These are phyloP conservation scores for Ustilago tritici DNA, from an alignment of 1,284 basidiomycete species.

Conservation along the genomic window DNA sequence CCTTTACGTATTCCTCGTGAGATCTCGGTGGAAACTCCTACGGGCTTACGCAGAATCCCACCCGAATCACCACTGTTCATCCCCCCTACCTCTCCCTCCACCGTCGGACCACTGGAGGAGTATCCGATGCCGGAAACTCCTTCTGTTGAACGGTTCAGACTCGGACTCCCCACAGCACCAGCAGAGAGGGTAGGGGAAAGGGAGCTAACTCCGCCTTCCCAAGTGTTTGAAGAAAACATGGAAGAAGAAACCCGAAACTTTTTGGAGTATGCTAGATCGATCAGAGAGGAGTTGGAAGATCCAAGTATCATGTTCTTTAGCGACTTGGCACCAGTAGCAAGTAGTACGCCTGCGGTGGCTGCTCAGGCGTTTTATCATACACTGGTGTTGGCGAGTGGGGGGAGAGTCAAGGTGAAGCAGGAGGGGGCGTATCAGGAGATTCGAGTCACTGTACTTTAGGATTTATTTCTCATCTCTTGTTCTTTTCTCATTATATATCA, in stretches of 20 bases:
- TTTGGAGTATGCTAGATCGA: constrained; percentile 28
- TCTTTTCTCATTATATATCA: not conserved
- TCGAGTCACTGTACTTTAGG: constrained; percentile 17
- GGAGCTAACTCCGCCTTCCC: constrained; percentile 20
- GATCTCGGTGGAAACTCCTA: constrained; percentile 46
- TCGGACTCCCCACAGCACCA: constrained; percentile 22
- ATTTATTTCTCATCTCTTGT: not conserved
- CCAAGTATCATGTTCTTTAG: constrained; percentile 44
- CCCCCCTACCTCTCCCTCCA: constrained; percentile 22
- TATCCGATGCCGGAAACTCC: constrained; percentile 22
- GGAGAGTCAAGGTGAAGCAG: constrained; percentile 58
- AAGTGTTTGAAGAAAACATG: constrained; percentile 34
- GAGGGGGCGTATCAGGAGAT: constrained; percentile 65
- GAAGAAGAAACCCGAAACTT: constrained; percentile 51
- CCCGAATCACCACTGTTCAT: constrained; percentile 29
- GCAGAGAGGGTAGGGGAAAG: not conserved
- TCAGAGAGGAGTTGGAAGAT: constrained; percentile 36
- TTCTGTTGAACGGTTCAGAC: constrained; percentile 11
- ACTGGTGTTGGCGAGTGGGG: constrained; percentile 55
- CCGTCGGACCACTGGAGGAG: constrained; percentile 28
- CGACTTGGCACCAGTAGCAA: constrained; percentile 41
- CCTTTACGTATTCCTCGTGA: constrained; percentile 25
- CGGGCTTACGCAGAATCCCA: constrained; percentile 26
- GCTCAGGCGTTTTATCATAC: constrained; percentile 68
- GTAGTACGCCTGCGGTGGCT: constrained; percentile 56